phyloP scores from a whole-genome alignment of 2,329 filamentous ascomycete species.

The Aspergillus carbonarius region DNA sequence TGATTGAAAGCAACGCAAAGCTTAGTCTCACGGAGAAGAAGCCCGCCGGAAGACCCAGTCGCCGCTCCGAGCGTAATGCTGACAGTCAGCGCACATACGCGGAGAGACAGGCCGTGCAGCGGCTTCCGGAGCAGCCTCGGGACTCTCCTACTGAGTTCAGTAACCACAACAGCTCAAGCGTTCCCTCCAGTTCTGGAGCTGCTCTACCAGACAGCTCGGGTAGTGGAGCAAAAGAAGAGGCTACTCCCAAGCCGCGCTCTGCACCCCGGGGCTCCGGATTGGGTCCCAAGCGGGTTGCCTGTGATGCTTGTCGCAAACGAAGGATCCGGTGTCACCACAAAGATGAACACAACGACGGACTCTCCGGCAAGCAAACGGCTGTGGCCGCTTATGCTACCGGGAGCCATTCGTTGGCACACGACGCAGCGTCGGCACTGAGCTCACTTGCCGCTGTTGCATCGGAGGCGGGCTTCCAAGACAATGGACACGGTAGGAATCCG shows the following conservation, averaged over 20 bases:
- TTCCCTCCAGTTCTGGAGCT: conserved; percentile 26
- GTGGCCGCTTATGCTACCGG: conserved; percentile 31
- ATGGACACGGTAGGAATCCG: conserved; percentile 22
- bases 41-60: conserved; percentile 54
- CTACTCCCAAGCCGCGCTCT: conserved; percentile 38
- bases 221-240: conserved; percentile 28
- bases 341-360: conserved; percentile 46
- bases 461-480: conserved; percentile 34
- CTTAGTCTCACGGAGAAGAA: conserved; percentile 55
- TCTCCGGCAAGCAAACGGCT: conserved; percentile 28
- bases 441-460: conserved; percentile 41
- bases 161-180: conserved; percentile 18
- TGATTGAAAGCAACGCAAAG: conserved; percentile 50
- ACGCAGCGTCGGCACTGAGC: conserved; percentile 41
- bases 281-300: conserved; percentile 60
- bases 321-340: conserved; percentile 65
- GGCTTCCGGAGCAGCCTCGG: conserved; percentile 29
- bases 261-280: conserved; percentile 59
- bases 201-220: conserved; percentile 22
- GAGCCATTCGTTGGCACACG: conserved; percentile 36
- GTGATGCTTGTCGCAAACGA: conserved; percentile 62
- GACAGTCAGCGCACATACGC: conserved; percentile 42
- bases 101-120: conserved; percentile 39
- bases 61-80: conserved; percentile 56
- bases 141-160: conserved; percentile 17